Base-by-base conservation (phyloP, 495 filamentous ascomycete genomes). In the Penicillium ucsense region DNA sequence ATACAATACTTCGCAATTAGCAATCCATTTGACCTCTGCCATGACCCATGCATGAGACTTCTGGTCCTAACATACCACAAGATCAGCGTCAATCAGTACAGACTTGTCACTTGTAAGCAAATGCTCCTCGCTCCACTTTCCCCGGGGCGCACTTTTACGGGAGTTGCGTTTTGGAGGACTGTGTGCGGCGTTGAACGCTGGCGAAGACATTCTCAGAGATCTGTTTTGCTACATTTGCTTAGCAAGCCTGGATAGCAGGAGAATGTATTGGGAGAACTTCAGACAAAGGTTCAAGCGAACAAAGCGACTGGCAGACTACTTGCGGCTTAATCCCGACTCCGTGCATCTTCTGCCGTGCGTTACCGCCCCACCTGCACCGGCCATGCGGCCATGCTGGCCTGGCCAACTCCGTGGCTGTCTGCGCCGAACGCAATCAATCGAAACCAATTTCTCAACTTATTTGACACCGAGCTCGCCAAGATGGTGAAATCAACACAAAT, bases 401-500 rank as follows among this genome's bases (percentile, higher is more conserved):
- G 60, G 57, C 60, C 43, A 46, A 45, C 48, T 53, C 45, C 29
- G 3, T 38, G 30, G 31, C n/a, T 9, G 28, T 49, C 44, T 48
- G 20, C 20, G 20, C 20, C 20, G 20, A 20, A 20, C 2, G 20
- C 20, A 20, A 20, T 20, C 20, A 20, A 20, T 20, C 20, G 20
- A 20, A 20, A 2, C 20, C 20, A 20, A 20, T 1, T 20, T 20
- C 20, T 20, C 20, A 20, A 20, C 20, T 20, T 20, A 20, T 20
- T 20, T 20, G 43, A 27, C 3, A 12, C 8, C 48, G 10, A 9
- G 34, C 42, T 45, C 33, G 32, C 35, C 66, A 78, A 59, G 32
- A 96, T 96, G 92, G 91, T 97, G 53, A 85, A 83, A 67, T 94
- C 89, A 63, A 98, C 92, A 37, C 87, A 94, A 65, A 96, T 98